Percentiles rank a stretch among this genome's conserved stretches.
These are phyloP conservation scores for Pezicula rhizophila DNA, from an alignment of 2,329 filamentous ascomycete species.

Conservation along the genomic window DNA sequence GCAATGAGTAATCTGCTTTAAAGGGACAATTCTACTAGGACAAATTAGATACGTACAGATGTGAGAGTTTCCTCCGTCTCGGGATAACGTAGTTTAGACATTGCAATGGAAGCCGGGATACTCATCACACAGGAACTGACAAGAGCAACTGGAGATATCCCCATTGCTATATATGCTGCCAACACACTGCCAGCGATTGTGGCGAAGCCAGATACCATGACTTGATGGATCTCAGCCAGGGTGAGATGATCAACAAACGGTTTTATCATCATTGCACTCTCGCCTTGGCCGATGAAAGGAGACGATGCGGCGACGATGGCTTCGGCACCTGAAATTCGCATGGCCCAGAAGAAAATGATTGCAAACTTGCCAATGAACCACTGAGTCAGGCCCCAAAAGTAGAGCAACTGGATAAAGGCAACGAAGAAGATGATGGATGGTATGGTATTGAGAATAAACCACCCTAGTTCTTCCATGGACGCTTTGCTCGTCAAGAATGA, in stretches of 20 bases:
- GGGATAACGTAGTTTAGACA: conserved; percentile 84
- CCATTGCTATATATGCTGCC: conserved; percentile 78
- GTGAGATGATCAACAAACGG: conserved; percentile 84
- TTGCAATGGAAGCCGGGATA: conserved; percentile 82
- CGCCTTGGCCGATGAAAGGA: conserved; percentile 90
- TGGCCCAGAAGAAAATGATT: conserved; percentile 83
- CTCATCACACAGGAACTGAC: conserved; percentile 94
- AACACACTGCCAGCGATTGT: conserved; percentile 87
- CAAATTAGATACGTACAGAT: conserved; percentile 36
- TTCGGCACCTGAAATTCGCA: conserved; percentile 83
- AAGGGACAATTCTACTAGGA: too few relatives aligned
- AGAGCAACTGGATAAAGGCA: conserved; percentile 79
- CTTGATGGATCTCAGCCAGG: conserved; percentile 80
- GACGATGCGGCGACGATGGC: conserved; percentile 91
- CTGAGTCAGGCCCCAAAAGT: conserved; percentile 74
- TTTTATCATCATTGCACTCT: conserved; percentile 86
- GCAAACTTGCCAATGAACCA: conserved; percentile 89
- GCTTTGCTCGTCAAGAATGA: conserved; percentile 57
- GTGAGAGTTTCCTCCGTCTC: conserved; percentile 84
- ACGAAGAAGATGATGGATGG: conserved; percentile 96
- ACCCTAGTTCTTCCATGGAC: conserved; percentile 37
- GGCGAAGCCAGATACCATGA: conserved; percentile 89
- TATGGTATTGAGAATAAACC: conserved; percentile 76
- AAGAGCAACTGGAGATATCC: conserved; percentile 76
- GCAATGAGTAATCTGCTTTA: too few relatives aligned